Conservation (phyloP, 2,329 filamentous ascomycete genomes). For the Epichloe gansuensis region DNA sequence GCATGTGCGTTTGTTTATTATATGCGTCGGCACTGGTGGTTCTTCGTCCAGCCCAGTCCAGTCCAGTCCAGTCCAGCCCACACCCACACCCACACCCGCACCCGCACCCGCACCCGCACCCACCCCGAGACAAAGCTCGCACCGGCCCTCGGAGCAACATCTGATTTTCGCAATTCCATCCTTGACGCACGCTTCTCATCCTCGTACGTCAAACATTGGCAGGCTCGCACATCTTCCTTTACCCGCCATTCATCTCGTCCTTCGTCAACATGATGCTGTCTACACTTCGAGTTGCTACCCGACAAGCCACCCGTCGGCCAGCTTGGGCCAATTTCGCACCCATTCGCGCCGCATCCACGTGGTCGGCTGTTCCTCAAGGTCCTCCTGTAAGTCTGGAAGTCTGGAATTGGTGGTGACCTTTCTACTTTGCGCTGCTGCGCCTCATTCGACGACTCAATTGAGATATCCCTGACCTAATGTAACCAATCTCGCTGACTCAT, state of each 20-base stretch:
- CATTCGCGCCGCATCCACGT: conserved; percentile 59
- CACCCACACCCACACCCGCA: not conserved
- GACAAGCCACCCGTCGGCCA: conserved; percentile 33
- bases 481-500: not conserved
- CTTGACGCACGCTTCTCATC: not conserved
- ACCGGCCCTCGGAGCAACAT: not conserved
- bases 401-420: not conserved
- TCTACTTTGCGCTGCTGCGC: not conserved
- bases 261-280: conserved; percentile 41
- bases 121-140: too few species aligned
- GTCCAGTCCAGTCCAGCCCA: not conserved
- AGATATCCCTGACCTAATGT: not conserved
- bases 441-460: not conserved
- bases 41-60: too few species aligned
- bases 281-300: conserved; percentile 39
- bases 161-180: not conserved
- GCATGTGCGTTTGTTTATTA: too few species aligned
- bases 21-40: too few species aligned
- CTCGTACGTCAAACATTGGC: not conserved
- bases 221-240: conserved; percentile 1
- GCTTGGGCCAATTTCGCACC: conserved; percentile 28
- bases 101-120: too few species aligned
- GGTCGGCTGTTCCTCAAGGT: conserved; percentile 84
- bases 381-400: conserved; percentile 63
- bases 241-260: not conserved